Evolutionary conservation across 2,329 filamentous ascomycete genomes (phyloP).

Genomic region (Ophiocordyceps camponoti-rufipedis): DNA sequence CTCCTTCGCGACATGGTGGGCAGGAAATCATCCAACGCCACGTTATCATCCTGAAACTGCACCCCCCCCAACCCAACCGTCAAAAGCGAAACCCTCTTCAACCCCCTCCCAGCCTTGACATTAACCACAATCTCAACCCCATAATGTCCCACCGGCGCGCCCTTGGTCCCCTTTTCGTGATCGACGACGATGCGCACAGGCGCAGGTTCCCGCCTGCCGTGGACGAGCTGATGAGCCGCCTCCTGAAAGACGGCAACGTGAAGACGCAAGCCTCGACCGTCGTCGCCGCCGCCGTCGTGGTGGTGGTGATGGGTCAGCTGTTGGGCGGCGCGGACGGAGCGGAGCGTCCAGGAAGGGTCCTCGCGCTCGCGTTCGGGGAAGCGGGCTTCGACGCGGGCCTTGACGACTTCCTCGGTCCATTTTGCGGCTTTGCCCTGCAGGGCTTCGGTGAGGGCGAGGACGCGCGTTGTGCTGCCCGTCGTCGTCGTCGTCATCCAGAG

Average conservation of each 20-base stretch:
- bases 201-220: conserved; percentile 49
- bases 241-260: conserved; percentile 59
- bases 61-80: conserved; percentile 49
- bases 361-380: conserved; percentile 76
- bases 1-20: conserved; percentile 56
- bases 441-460: conserved; percentile 52
- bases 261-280: conserved; percentile 39
- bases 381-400: conserved; percentile 69
- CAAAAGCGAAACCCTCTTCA: conserved; percentile 28
- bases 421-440: conserved; percentile 64
- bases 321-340: conserved; percentile 39
- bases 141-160: conserved; percentile 46
- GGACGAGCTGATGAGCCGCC: conserved; percentile 39
- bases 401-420: conserved; percentile 70
- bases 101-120: conserved; percentile 31
- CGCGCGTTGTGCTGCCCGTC: conserved; percentile 46
- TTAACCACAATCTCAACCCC: conserved; percentile 56
- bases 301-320: not conserved
- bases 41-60: conserved; percentile 48
- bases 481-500: conserved; percentile 50
- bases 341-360: conserved; percentile 60
- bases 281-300: not conserved
- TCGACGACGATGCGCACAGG: conserved; percentile 58
- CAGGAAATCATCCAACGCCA: conserved; percentile 55
- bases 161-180: conserved; percentile 45